Evolutionary conservation across 306 rosid genomes (phyloP).

Genomic region (Pueraria montana): DNA sequence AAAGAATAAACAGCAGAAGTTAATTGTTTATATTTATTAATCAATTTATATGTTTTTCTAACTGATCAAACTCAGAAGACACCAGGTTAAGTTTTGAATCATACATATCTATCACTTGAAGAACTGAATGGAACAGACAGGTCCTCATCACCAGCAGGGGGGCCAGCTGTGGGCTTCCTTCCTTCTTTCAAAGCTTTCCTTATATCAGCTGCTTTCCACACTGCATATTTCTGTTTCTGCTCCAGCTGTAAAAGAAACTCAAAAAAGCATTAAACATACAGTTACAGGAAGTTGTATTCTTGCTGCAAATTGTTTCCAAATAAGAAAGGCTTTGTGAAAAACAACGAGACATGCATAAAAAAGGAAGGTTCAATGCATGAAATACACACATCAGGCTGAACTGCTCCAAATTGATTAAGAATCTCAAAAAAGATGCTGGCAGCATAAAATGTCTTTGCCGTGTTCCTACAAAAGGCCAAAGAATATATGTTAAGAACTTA

Average conservation of each 20-base stretch:
- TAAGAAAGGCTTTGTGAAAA: constrained; percentile 1
- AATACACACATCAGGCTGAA: constrained; percentile 91
- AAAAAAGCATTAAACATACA: constrained; percentile 33
- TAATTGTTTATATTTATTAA: constrained; percentile 7
- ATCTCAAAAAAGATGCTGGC: constrained; percentile 99
- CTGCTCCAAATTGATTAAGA: constrained; percentile 83
- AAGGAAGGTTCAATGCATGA: constrained; percentile 35
- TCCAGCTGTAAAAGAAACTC: constrained; percentile 77
- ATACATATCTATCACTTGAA: constrained; percentile 70
- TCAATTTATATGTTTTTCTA: constrained; percentile 1
- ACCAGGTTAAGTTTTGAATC: constrained; percentile 44
- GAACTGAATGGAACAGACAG: constrained; percentile 66
- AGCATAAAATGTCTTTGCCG: constrained; percentile 99
- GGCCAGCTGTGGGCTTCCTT: constrained; percentile 86
- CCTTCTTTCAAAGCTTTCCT: constrained; percentile 99
- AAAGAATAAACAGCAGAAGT: constrained; percentile 49
- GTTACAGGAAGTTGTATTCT: constrained; percentile 30
- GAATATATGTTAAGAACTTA: constrained; percentile 30
- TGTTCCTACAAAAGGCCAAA: constrained; percentile 67
- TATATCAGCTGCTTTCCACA: constrained; percentile 99
- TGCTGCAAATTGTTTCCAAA: constrained; percentile 25
- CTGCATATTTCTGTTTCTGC: constrained; percentile 98
- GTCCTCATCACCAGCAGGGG: constrained; percentile 92
- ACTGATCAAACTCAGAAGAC: constrained; percentile 21
- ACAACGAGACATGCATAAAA: constrained; percentile 27